Evolutionary conservation across 1,139 yeast genomes (phyloP), one percentile per base, ranked within the genome.

Genomic region (Hemisphaericaspora subhashii): DNA sequence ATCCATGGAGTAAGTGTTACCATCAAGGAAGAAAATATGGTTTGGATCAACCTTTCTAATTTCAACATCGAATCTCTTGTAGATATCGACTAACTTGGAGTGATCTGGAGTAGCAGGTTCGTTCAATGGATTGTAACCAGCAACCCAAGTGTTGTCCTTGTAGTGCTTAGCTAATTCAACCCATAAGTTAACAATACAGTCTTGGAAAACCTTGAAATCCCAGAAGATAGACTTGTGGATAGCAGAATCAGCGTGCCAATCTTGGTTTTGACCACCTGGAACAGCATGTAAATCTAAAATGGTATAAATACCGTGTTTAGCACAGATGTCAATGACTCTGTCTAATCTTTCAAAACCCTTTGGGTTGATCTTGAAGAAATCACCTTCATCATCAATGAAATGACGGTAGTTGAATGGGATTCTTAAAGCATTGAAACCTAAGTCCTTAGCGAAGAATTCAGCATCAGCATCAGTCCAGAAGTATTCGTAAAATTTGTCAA

Each of bases 231-330:
- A 60, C 49, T 64, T 60, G 53, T 70, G 74, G 43, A 65, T 57
- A 5, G 64, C 66, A 3, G 72, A 62, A 52, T 72, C 77, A 32
- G 64, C 52, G 47, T 72, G 77, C 77, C 77, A 72, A 50, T 68
- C 76, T 51, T 71, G 77, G 49, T 68, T 70, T 51, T 71, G 76
- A 14, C 77, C 77, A 18, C 77, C 77, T 9, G 77, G 77, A 18
- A 58, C 62, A 9, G 76, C 60, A 46, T 72, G 77, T 31, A 72
- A 62, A 45, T 72, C 77, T 36, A 72, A 61, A 39, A 71, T 60
- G 28, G 73, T 66, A 48, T 71, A 72, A 37, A 72, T 64, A 4
- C 66, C 66, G 38, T 63, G 53, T 32, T 57, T 55, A 28, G 72
- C 49, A 48, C 77, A 71, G 30, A 62, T 53, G 39, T 71, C 60